Percentiles rank a stretch among this genome's conserved stretches.
These are phyloP conservation scores for Amanita brunnescens DNA, from an alignment of 768 basidiomycete species.

Conservation along the genomic window DNA sequence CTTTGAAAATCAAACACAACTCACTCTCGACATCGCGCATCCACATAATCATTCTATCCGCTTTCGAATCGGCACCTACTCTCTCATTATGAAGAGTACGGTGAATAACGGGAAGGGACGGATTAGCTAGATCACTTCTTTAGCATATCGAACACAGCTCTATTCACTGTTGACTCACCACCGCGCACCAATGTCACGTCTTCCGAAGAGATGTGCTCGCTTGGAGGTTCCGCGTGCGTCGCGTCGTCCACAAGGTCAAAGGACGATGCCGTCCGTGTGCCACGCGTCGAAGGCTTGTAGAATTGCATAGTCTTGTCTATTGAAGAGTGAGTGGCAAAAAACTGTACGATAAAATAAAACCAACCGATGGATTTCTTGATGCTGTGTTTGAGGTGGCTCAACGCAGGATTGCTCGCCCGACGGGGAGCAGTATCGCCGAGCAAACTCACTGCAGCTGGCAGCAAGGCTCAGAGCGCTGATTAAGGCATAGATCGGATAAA, in stretches of 20 bases:
- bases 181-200: slow-evolving; percentile 35
- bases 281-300: slow-evolving; percentile 53
- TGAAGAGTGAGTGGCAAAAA: not conserved
- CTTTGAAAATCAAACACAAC: slow-evolving; percentile 19
- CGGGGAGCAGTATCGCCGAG: slow-evolving; percentile 14
- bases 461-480: slow-evolving; percentile 3
- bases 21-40: slow-evolving; percentile 76
- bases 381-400: slow-evolving; percentile 40
- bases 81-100: slow-evolving; percentile 46
- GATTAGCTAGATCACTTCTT: slow-evolving; percentile 27
- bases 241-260: slow-evolving; percentile 24
- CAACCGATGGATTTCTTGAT: slow-evolving; percentile 69
- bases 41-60: slow-evolving; percentile 74
- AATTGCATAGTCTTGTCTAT: slow-evolving; percentile 61
- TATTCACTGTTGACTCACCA: slow-evolving; percentile 23
- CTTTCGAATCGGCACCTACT: slow-evolving; percentile 42
- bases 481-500: not conserved
- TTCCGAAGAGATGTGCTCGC: slow-evolving; percentile 38
- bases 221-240: slow-evolving; percentile 9
- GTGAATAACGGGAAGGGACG: slow-evolving; percentile 44
- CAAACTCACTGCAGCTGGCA: slow-evolving; percentile 15
- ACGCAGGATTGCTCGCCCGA: slow-evolving; percentile 4
- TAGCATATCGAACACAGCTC: not conserved
- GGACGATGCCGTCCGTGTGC: slow-evolving; percentile 33
- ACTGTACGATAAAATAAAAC: slow-evolving; percentile 10